Percentiles rank a stretch among this genome's conserved stretches.
Conservation (phyloP, 345 rosid genomes). For the Bruguiera gymnorhiza region DNA sequence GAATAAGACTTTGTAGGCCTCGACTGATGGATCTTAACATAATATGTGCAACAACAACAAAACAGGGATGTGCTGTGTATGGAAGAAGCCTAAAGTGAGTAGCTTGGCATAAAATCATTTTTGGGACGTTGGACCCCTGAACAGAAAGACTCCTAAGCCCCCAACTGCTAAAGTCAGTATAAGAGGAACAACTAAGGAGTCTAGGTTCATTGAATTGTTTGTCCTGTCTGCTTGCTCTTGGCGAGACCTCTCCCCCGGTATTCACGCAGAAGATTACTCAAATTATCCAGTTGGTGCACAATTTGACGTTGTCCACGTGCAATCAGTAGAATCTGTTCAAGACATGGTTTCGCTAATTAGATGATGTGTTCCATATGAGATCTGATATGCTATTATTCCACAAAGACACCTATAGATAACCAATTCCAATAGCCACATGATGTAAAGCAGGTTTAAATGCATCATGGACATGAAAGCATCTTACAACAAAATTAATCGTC, state of each 20-base stretch:
- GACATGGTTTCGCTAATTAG: background rate
- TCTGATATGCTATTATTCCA: background rate
- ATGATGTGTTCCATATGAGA: background rate
- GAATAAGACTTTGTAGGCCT: too few species aligned
- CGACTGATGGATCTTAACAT: too few species aligned
- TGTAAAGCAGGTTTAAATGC: too few species aligned
- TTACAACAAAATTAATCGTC: too few species aligned
- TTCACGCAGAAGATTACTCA: slow-evolving; percentile 72
- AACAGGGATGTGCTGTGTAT: background rate
- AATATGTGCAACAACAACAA: background rate
- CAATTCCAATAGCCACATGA: background rate
- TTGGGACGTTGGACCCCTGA: slow-evolving; percentile 32
- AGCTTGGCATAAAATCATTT: slow-evolving; percentile 21
- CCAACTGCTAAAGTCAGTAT: slow-evolving; percentile 63
- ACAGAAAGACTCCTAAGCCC: slow-evolving; percentile 49
- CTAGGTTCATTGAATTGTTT: slow-evolving; percentile 33
- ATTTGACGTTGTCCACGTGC: slow-evolving; percentile 84
- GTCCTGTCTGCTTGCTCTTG: slow-evolving; percentile 41
- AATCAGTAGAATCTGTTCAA: slow-evolving; percentile 52
- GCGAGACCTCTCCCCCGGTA: slow-evolving; percentile 56
- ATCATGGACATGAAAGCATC: too few species aligned
- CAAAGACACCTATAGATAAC: background rate
- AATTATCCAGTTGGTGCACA: slow-evolving; percentile 77
- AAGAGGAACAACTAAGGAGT: slow-evolving; percentile 41
- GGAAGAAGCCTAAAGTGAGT: background rate